These are phyloP conservation scores for Byssoonygena ceratinophila DNA, from an alignment of 2,329 filamentous ascomycete genomes.

Conservation along the genomic window DNA sequence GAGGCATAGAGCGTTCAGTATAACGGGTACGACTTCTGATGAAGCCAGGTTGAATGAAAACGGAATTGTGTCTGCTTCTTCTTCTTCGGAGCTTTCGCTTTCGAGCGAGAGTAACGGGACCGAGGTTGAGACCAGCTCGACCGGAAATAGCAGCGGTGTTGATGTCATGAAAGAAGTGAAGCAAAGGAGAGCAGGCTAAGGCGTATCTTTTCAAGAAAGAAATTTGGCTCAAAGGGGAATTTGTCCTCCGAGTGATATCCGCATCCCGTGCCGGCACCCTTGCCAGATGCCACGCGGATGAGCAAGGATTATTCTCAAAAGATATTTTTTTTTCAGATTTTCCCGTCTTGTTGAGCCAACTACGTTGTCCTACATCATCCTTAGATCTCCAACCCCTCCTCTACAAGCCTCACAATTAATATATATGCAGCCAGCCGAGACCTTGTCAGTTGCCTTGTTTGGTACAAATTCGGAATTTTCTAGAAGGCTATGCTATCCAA, in stretches of 20 bases:
- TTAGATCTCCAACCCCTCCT: neutral
- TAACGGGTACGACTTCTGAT: slow-evolving; percentile 21
- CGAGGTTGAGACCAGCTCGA: neutral
- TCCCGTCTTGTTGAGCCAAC: neutral
- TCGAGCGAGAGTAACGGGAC: neutral
- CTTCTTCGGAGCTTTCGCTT: slow-evolving; percentile 1
- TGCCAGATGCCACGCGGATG: slow-evolving; percentile 1
- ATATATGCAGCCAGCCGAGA: slow-evolving; percentile 6
- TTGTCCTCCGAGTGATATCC: neutral
- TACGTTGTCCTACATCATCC: slow-evolving; percentile 3
- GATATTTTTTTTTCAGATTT: neutral
- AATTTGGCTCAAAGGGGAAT: neutral
- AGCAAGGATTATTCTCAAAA: neutral
- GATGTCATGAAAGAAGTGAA: neutral
- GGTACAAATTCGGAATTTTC: slow-evolving; percentile 1
- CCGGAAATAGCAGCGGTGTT: neutral
- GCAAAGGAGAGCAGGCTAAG: neutral
- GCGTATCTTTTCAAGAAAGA: neutral
- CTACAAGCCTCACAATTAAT: slow-evolving; percentile 1
- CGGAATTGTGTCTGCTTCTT: neutral
- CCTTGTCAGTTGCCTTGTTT: slow-evolving; percentile 1
- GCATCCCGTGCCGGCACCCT: neutral
- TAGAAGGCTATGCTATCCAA: slow-evolving; percentile 1
- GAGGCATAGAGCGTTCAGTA: slow-evolving; percentile 24
- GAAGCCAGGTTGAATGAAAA: slow-evolving; percentile 1